Evolutionary conservation across 2,329 filamentous ascomycete genomes (phyloP), one percentile per base, ranked within the genome.

Genomic region (Nannizziopsis arthrosporioides): DNA sequence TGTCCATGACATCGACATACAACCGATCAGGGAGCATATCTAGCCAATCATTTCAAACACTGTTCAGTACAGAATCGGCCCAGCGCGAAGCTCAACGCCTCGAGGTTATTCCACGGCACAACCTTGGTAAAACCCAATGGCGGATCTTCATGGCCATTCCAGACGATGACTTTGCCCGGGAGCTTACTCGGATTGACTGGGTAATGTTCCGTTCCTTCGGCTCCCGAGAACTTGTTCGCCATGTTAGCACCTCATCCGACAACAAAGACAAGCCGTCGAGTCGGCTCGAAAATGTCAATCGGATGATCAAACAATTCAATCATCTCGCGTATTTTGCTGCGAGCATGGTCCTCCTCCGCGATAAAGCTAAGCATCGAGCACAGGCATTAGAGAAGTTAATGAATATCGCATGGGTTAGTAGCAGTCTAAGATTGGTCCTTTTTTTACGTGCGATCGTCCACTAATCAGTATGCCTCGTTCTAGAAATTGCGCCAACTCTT

Each of bases 121-220:
- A 81, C 1, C 75, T 94, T 52, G 85, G 81, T 56, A 96, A 96
- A 64, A 73, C 82, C 37, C 84, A 92, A 51, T 98, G 92, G 73
- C 86, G 89, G 55, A 80, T 84, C 44, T 85, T 96, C 55, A 94
- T 96, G 82, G 84, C 85, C 32, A 82, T 83, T 18, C 75, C 84
- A 1, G 84, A 93, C 46, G 85, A 94, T 52, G 79, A 87, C 42
- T 82, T 96, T 55, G 90, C 90, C 12, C 82, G 84, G 51, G 92
- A 98, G 65, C 76, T 98, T 59, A 96, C 92, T 3, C 77, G 90
- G 52, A 94, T 98, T 48, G 92, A 98, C 67, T 96, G 90, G 90
- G 81, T 93, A 64, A 92, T 96, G 84, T 96, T 95, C 65, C 93
- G 85, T 45, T 89, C 88, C 1, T 94, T 96, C 53, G 81, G 87